Base-by-base conservation (phyloP, 306 rosid genomes). In the Cucurbita pepo region DNA sequence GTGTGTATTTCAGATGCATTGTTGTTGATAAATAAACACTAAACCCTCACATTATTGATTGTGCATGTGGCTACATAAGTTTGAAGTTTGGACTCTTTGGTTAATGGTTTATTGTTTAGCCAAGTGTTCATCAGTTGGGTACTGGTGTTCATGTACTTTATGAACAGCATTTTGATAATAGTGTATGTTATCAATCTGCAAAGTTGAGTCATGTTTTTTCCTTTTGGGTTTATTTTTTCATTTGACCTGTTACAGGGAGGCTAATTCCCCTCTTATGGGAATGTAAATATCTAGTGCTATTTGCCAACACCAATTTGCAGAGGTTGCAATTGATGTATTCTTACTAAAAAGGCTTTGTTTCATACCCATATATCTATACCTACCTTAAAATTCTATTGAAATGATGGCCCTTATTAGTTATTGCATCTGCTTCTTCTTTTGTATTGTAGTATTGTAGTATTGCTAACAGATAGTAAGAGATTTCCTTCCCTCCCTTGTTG, bases 1-100 rank as follows among this genome's bases (percentile, higher is more conserved):
- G 79, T 79, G 83, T 71, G 78, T 78, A 79, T 74, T 80, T 82
- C 82, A 85, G 78, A 80, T 71, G 73, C 71, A 14, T 36, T 22
- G 76, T 62, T 80, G 83, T 79, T 80, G 81, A 77, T 82, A 76
- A 78, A 81, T 84, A 80, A 82, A 70, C 73, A 66, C 76, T 73
- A 5, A 36, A 73, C 43, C 76, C 34, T 56, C 30, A 65, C 40
- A 22, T 54, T 57, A 19, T 72, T 61, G 48, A 52, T 69, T 71
- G 79, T 61, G 71, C 57, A 30, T 66, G 69, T 75, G 83, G 34
- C 59, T 64, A 74, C 75, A 75, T 22, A 63, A 78, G 43, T 75
- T 65, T 59, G 78, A 73, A 65, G 78, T 84, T 83, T 85, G 85
- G 85, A 69, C 85, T 84, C 85, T 81, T 86, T 85, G 90, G 84